Conservation (phyloP, 2,329 filamentous ascomycete species). For the Malbranchea cinnamomea region DNA sequence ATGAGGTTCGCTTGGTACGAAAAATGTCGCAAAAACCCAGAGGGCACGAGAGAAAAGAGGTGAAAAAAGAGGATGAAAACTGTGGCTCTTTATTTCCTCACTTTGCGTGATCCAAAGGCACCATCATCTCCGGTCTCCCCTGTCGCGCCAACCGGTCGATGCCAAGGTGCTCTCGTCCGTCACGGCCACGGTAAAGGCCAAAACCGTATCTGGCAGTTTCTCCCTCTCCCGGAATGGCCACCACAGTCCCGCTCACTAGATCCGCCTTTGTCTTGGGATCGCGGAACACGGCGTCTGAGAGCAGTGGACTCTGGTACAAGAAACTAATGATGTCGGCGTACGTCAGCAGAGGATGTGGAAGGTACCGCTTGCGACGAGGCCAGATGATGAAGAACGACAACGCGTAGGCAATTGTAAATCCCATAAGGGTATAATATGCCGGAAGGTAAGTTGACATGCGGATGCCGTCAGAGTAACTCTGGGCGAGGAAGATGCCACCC, state of each 20-base stretch:
- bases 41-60: too few species aligned
- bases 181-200: slow-evolving; percentile 41
- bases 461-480: slow-evolving; percentile 38
- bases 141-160: slow-evolving; percentile 40
- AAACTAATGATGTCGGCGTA: slow-evolving; percentile 68
- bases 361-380: slow-evolving; percentile 44
- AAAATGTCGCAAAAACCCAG: too few species aligned
- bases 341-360: slow-evolving; percentile 59
- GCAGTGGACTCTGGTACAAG: slow-evolving; percentile 55
- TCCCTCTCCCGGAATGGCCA: slow-evolving; percentile 26
- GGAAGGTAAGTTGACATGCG: slow-evolving; percentile 58
- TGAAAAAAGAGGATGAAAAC: slow-evolving; percentile 17
- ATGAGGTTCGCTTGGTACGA: too few species aligned
- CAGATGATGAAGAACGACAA: slow-evolving; percentile 47
- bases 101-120: too few species aligned
- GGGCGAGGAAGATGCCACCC: slow-evolving; percentile 47
- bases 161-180: slow-evolving; percentile 44
- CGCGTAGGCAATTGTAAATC: slow-evolving; percentile 55
- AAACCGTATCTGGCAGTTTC: slow-evolving; percentile 37
- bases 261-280: slow-evolving; percentile 52
- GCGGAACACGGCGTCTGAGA: slow-evolving; percentile 58
- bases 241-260: slow-evolving; percentile 54
- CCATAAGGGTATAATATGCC: slow-evolving; percentile 58
- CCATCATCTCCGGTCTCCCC: slow-evolving; percentile 29
- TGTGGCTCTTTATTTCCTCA: too few species aligned